Evolutionary conservation across 495 filamentous ascomycete species (phyloP), one percentile per base, ranked within the genome.

Genomic region (Penicillium silybi): DNA sequence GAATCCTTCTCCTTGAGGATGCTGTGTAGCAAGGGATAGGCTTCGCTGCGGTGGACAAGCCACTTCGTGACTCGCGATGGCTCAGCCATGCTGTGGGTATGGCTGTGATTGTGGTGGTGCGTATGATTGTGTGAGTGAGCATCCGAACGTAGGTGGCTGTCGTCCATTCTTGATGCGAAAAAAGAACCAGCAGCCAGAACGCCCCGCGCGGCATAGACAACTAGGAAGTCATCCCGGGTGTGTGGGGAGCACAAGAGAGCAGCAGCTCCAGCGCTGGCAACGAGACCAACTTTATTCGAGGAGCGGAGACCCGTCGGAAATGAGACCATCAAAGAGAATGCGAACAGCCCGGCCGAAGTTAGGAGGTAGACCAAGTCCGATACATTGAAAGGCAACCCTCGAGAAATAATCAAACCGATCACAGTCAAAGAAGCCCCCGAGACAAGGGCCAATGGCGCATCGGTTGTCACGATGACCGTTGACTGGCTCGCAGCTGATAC

Each of bases 1-100:
- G 95, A 97, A 66, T 99, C 92, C 58, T 90, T 92, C 57, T 96
- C 91, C 20, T 85, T 80, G 52, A 99, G 69, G 52, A 99, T 90
- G 50, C 89, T 85, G 51, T 95, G 84, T 13, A 96, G 53, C 13
- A 97, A 66, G 3, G 91, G 89, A 69, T 83, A 92, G 23, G 73
- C 75, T 47, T 86, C 77, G 16, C 83, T 84, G 32, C 77, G 74
- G 0, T 71, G 77, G 18, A 95, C 71, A 17, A 96, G 64, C 38
- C 86, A 76, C 13, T 74, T 80, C 17, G 87, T 88, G 43, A 90
- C 69, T 51, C 59, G 73, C 6, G 87, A 88, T 18, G 77, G 54
- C 41, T 74, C 64, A 0, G 46, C 38, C 1, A 53, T 34, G 17
- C 56, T 56, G 40, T 69, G 65, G 48, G 69, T 63, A 50, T 79